Evolutionary conservation across 2,329 filamentous ascomycete species (phyloP).

Genomic region (Colletotrichum incanum): DNA sequence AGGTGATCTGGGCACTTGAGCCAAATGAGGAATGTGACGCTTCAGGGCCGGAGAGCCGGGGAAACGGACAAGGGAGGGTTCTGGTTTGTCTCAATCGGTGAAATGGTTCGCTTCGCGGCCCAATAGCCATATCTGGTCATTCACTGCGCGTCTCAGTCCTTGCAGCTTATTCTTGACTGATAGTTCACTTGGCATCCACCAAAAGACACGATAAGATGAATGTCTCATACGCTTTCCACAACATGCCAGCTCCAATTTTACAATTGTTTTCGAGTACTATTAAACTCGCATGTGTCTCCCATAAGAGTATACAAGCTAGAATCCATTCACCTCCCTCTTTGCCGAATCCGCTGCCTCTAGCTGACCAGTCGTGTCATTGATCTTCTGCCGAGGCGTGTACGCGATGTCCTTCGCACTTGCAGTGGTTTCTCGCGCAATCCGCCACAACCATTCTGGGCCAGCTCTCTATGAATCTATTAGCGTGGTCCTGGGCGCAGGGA

Average conservation of each 20-base stretch:
- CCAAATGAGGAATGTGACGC: neutral
- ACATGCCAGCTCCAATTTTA: neutral
- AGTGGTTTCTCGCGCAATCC: constrained; percentile 27
- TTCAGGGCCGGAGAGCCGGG: neutral
- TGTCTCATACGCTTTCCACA: neutral
- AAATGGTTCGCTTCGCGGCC: neutral
- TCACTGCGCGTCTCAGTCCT: neutral
- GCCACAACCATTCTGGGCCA: constrained; percentile 46
- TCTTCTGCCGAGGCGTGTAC: constrained; percentile 31
- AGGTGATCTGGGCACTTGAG: neutral
- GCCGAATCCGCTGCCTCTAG: constrained; percentile 2
- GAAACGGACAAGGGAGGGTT: neutral
- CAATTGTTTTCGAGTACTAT: neutral
- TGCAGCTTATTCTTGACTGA: too few relatives aligned
- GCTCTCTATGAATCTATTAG: constrained; percentile 42
- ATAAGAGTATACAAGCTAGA: neutral
- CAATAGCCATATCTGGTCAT: neutral
- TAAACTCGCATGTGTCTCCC: neutral
- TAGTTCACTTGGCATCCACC: neutral
- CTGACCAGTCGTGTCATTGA: constrained; percentile 15
- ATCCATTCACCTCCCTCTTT: neutral
- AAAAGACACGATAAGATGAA: neutral
- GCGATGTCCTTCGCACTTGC: constrained; percentile 14
- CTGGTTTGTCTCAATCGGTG: constrained; percentile 3
- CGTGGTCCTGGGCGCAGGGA: rapidly evolving